Evolutionary conservation across 495 filamentous ascomycete species (phyloP).

Genomic region (Bathelium albidoporum): DNA sequence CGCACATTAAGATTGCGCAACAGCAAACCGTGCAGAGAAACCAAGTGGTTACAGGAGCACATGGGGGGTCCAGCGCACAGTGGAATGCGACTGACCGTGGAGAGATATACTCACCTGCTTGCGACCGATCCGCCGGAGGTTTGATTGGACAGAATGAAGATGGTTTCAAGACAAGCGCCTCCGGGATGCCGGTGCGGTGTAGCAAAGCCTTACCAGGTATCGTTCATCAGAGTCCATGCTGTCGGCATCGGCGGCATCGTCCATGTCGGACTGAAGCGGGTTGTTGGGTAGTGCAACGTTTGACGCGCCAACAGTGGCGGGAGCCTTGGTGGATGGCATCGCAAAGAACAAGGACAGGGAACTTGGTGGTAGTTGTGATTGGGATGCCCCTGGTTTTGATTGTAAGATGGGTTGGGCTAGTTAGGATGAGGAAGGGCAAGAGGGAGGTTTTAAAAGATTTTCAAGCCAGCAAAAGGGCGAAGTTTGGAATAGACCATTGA

Average conservation of each 20-base stretch:
- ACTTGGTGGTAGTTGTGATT: no score
- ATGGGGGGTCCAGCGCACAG: not conserved
- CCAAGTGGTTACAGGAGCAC: not conserved
- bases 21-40: conserved; percentile 1
- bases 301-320: not conserved
- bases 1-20: not conserved
- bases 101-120: conserved; percentile 2
- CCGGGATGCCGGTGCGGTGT: not conserved
- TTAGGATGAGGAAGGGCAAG: no score
- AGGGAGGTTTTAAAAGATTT: no score
- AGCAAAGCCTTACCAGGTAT: conserved; percentile 23
- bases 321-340: not conserved
- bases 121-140: not conserved
- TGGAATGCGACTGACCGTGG: conserved; percentile 3
- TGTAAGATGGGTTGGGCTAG: no score
- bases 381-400: no score
- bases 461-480: no score
- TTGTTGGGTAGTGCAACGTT: conserved; percentile 17
- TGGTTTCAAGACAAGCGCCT: not conserved
- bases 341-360: not conserved
- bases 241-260: conserved; percentile 10
- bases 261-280: conserved; percentile 24
- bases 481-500: no score
- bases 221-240: conserved; percentile 25
- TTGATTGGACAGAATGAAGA: not conserved